Percentiles rank a stretch among this genome's conserved stretches.
Conservation (phyloP, 1,284 basidiomycete genomes). For the Apiotrichum montevideense region DNA sequence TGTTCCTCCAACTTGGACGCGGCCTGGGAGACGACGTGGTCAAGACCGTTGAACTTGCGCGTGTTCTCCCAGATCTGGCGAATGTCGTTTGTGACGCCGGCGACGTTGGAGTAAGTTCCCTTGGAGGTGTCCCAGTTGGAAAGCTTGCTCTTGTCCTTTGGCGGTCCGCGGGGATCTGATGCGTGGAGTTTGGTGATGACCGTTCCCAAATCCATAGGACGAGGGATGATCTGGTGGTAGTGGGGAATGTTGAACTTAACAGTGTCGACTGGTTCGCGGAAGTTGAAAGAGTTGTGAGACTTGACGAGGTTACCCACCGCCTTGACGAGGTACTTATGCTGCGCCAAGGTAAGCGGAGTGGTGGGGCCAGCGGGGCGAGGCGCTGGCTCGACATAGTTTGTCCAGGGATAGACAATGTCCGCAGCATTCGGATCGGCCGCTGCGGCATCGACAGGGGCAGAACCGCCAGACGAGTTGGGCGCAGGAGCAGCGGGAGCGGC, state of each 20-base stretch:
- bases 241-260: conserved; percentile 84
- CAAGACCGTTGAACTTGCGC: conserved; percentile 83
- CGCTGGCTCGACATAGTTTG: conserved; percentile 33
- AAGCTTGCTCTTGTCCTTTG: conserved; percentile 55
- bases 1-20: conserved; percentile 74
- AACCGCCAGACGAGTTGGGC: too few relatives aligned
- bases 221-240: conserved; percentile 78
- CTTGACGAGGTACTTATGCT: conserved; percentile 75
- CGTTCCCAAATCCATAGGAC: conserved; percentile 93
- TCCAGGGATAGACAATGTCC: conserved; percentile 17
- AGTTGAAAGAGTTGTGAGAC: conserved; percentile 66
- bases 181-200: conserved; percentile 79
- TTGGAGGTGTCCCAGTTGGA: conserved; percentile 50
- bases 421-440: conserved; percentile 6
- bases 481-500: conserved; percentile 1
- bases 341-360: conserved; percentile 49
- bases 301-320: conserved; percentile 81
- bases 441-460: too few relatives aligned
- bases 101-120: conserved; percentile 65
- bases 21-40: conserved; percentile 71
- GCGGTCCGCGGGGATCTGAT: conserved; percentile 57
- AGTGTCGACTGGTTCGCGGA: conserved; percentile 84
- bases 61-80: conserved; percentile 85
- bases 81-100: conserved; percentile 76
- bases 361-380: conserved; percentile 36